Conservation (phyloP, 2,329 filamentous ascomycete genomes). For the Aspergillus sclerotialis region DNA sequence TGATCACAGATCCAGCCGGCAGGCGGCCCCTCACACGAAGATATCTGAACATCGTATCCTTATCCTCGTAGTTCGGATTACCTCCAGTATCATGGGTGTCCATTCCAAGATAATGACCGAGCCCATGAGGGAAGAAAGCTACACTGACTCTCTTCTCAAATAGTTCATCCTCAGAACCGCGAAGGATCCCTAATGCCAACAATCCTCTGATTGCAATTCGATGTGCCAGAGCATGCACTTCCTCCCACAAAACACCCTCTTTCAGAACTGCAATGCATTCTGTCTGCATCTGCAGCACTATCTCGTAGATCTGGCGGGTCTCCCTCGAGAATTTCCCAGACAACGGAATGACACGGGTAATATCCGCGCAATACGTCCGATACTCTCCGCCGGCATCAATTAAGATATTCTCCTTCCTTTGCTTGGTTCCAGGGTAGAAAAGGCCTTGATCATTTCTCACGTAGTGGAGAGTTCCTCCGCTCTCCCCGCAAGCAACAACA, state of each 20-base stretch:
- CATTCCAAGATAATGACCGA: slow-evolving; percentile 87
- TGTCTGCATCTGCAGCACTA: slow-evolving; percentile 76
- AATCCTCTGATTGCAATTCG: slow-evolving; percentile 66
- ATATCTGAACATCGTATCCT: slow-evolving; percentile 80
- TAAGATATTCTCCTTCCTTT: slow-evolving; percentile 61
- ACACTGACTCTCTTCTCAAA: slow-evolving; percentile 71
- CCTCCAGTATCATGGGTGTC: slow-evolving; percentile 86
- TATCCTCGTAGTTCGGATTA: slow-evolving; percentile 69
- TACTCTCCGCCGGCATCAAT: slow-evolving; percentile 87
- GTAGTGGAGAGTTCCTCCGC: slow-evolving; percentile 84
- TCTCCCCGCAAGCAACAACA: slow-evolving; percentile 80
- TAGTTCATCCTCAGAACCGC: slow-evolving; percentile 62
- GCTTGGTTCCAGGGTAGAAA: slow-evolving; percentile 36
- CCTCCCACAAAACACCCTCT: slow-evolving; percentile 63
- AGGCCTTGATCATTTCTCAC: slow-evolving; percentile 69
- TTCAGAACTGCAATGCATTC: slow-evolving; percentile 62
- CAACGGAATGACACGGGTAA: slow-evolving; percentile 82
- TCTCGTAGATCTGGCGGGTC: slow-evolving; percentile 64
- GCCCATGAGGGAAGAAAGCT: slow-evolving; percentile 85
- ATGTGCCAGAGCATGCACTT: slow-evolving; percentile 67
- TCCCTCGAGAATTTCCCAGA: slow-evolving; percentile 62
- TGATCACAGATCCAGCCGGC: slow-evolving; percentile 76
- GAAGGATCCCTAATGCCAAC: slow-evolving; percentile 63
- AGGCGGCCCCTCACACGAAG: slow-evolving; percentile 69
- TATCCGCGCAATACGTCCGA: slow-evolving; percentile 77